Evolutionary conservation across 2,329 filamentous ascomycete species (phyloP).

Genomic region (Fusarium sp.): DNA sequence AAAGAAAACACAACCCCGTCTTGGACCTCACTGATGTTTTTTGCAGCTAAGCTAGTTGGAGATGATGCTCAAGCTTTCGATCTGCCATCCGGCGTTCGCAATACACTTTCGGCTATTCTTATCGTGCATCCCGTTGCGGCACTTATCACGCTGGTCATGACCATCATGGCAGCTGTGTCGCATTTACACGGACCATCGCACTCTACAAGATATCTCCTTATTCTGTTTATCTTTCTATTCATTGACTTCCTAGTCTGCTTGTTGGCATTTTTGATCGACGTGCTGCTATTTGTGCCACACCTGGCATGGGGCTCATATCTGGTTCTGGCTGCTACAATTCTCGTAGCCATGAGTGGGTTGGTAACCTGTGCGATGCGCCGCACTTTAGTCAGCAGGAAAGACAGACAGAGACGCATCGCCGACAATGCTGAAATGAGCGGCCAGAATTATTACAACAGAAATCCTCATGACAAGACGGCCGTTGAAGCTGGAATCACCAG

Average conservation of each 20-base stretch:
- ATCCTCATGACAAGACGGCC: slow-evolving; percentile 65
- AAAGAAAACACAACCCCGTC: not conserved
- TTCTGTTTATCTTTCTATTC: slow-evolving; percentile 86
- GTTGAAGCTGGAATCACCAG: slow-evolving; percentile 55
- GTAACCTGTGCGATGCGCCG: slow-evolving; percentile 95
- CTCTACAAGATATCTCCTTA: slow-evolving; percentile 87
- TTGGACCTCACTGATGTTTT: slow-evolving; percentile 25
- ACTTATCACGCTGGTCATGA: slow-evolving; percentile 85
- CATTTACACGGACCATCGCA: slow-evolving; percentile 91
- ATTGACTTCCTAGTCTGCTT: slow-evolving; percentile 86
- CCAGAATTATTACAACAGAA: slow-evolving; percentile 86
- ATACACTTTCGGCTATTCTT: slow-evolving; percentile 84
- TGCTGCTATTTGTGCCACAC: slow-evolving; percentile 93
- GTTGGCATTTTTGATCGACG: slow-evolving; percentile 91
- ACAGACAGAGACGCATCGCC: slow-evolving; percentile 89
- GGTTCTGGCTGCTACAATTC: slow-evolving; percentile 87
- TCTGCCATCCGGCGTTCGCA: slow-evolving; percentile 63
- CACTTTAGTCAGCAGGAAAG: slow-evolving; percentile 90
- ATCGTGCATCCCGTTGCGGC: slow-evolving; percentile 94
- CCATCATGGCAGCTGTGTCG: slow-evolving; percentile 80
- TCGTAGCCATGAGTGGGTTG: slow-evolving; percentile 84
- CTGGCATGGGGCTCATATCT: slow-evolving; percentile 95
- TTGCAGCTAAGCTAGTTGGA: slow-evolving; percentile 42
- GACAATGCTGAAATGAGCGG: slow-evolving; percentile 98
- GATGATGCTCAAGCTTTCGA: slow-evolving; percentile 63